A percentile compares a stretch with the other conserved stretches of the same genome.
Conservation (phyloP, 495 filamentous ascomycete genomes). For the Neurospora tetrasperma region DNA sequence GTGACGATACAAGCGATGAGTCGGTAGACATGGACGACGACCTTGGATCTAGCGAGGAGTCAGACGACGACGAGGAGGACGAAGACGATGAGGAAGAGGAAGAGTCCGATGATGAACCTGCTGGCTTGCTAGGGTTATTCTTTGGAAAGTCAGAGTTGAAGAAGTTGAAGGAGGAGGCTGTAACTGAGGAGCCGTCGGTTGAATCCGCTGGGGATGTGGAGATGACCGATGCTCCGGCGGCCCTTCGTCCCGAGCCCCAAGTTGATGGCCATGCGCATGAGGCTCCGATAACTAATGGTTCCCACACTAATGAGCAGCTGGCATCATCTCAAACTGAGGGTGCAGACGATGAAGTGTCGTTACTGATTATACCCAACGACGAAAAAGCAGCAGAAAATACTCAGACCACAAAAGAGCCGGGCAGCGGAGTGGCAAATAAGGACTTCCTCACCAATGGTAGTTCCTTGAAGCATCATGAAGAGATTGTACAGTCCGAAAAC, state of each 20-base stretch:
- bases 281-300: neutral
- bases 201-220: slow-evolving; percentile 16
- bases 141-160: slow-evolving; percentile 39
- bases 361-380: neutral
- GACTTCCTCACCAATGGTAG: neutral
- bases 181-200: neutral
- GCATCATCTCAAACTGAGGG: neutral
- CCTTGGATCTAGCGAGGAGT: slow-evolving; percentile 55
- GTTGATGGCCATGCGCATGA: neutral
- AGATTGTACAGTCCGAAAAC: neutral
- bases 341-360: neutral
- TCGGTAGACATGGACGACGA: slow-evolving; percentile 88
- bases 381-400: neutral
- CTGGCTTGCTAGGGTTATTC: slow-evolving; percentile 59
- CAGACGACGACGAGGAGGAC: slow-evolving; percentile 25
- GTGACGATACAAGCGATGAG: slow-evolving; percentile 64
- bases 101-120: slow-evolving; percentile 41
- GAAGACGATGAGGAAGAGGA: slow-evolving; percentile 42
- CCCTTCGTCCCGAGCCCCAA: slow-evolving; percentile 17
- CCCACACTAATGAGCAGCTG: neutral
- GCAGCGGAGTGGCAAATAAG: neutral
- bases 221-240: slow-evolving; percentile 25
- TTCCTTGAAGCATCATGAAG: neutral
- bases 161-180: slow-evolving; percentile 27
- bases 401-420: neutral